phyloP scores from a whole-genome alignment of 2,329 filamentous ascomycete species.

The Sporothrix curviconia region DNA sequence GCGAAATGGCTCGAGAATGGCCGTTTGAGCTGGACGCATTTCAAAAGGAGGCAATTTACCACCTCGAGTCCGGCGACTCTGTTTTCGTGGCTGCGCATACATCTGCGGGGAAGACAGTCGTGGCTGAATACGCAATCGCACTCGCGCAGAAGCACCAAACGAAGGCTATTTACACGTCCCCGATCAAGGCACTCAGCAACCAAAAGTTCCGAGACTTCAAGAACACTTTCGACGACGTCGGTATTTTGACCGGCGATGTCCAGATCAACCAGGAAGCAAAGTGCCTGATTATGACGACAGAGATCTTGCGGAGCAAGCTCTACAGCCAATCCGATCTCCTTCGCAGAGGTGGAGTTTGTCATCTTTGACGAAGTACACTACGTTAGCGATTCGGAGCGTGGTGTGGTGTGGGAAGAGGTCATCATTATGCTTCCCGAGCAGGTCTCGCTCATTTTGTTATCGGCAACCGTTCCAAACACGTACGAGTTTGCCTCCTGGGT shows the following conservation, averaged over 20 bases:
- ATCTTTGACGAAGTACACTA: slow-evolving; percentile 99
- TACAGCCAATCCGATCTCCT: slow-evolving; percentile 95
- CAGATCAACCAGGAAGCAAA: slow-evolving; percentile 97
- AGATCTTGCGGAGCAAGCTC: slow-evolving; percentile 96
- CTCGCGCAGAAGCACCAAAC: slow-evolving; percentile 98
- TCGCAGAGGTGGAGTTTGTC: slow-evolving; percentile 93
- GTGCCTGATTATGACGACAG: slow-evolving; percentile 98
- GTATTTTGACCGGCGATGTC: slow-evolving; percentile 93
- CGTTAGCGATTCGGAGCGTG: slow-evolving; percentile 90
- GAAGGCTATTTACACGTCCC: slow-evolving; percentile 97
- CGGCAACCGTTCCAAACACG: slow-evolving; percentile 94
- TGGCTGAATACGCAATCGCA: slow-evolving; percentile 96
- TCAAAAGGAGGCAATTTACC: slow-evolving; percentile 97
- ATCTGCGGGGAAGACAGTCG: slow-evolving; percentile 95
- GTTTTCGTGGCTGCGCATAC: slow-evolving; percentile 98
- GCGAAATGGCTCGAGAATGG: slow-evolving; percentile 89
- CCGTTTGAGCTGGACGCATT: slow-evolving; percentile 97
- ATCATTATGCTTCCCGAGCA: slow-evolving; percentile 99
- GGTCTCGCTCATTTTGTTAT: slow-evolving; percentile 89
- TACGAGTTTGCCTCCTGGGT: slow-evolving; percentile 99
- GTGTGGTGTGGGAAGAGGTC: slow-evolving; percentile 98
- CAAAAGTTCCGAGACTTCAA: slow-evolving; percentile 98
- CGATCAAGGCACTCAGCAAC: slow-evolving; percentile 96
- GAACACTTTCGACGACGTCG: slow-evolving; percentile 85
- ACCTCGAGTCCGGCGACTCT: slow-evolving; percentile 91